Conservation (phyloP, 1,139 yeast genomes). For the Pichia sp. region DNA sequence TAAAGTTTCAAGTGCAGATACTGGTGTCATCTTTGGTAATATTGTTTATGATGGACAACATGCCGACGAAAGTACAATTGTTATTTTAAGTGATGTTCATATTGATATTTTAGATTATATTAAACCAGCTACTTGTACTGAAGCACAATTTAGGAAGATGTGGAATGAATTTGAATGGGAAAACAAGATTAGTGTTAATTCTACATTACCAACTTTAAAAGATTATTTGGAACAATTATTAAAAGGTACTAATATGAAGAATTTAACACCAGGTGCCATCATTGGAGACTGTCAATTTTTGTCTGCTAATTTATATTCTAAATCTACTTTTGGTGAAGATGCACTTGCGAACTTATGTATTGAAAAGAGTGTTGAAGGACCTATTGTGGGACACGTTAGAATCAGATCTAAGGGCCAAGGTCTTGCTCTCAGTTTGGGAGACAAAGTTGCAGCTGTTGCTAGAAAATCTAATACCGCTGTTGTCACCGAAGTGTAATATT, state of each 20-base stretch:
- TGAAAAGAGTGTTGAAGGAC: slow-evolving; percentile 70
- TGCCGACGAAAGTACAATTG: slow-evolving; percentile 83
- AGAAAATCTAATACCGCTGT: slow-evolving; percentile 40
- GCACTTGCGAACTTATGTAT: slow-evolving; percentile 94
- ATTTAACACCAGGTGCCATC: slow-evolving; percentile 86
- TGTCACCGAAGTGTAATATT: slow-evolving; percentile 7
- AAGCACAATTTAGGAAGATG: slow-evolving; percentile 89
- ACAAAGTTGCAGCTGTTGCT: slow-evolving; percentile 76
- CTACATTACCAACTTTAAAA: slow-evolving; percentile 61
- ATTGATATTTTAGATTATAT: slow-evolving; percentile 97
- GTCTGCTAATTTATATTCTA: slow-evolving; percentile 89
- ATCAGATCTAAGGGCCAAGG: slow-evolving; percentile 98
- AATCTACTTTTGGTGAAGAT: slow-evolving; percentile 94
- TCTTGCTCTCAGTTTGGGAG: slow-evolving; percentile 89
- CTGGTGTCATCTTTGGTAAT: slow-evolving; percentile 96
- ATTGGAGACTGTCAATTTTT: slow-evolving; percentile 86
- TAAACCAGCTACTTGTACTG: slow-evolving; percentile 86
- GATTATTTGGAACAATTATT: slow-evolving; percentile 74
- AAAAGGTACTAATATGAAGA: slow-evolving; percentile 86
- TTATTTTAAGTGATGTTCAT: slow-evolving; percentile 89
- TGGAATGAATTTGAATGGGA: slow-evolving; percentile 99
- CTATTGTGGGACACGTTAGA: slow-evolving; percentile 90
- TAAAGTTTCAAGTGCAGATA: slow-evolving; percentile 94
- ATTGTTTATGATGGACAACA: slow-evolving; percentile 95
- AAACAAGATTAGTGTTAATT: slow-evolving; percentile 87